A percentile compares a stretch with the other conserved stretches of the same genome.
phyloP scores from a whole-genome alignment of 768 basidiomycete species.

The Trametes punicea region DNA sequence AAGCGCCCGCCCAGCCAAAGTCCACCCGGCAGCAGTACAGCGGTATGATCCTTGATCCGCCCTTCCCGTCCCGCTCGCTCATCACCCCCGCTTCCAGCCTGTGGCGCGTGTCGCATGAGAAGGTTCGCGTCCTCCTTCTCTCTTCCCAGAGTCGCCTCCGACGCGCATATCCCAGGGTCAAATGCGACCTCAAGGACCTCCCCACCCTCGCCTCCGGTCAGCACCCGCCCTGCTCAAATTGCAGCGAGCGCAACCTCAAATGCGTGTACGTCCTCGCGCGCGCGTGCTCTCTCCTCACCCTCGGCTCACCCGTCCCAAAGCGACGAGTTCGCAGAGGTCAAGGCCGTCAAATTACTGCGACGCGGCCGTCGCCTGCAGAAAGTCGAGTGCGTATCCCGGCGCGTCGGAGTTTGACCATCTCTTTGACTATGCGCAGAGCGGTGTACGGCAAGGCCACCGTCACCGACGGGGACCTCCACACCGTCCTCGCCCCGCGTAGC shows the following conservation, averaged over 20 bases:
- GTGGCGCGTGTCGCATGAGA: slow-evolving; percentile 89
- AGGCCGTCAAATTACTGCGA: slow-evolving; percentile 81
- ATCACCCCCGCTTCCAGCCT: slow-evolving; percentile 75
- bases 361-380: slow-evolving; percentile 79
- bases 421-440: slow-evolving; percentile 44
- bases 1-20: slow-evolving; percentile 26
- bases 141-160: background rate
- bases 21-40: slow-evolving; percentile 26
- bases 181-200: slow-evolving; percentile 89
- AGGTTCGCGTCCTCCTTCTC: slow-evolving; percentile 43
- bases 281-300: background rate
- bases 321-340: slow-evolving; percentile 89
- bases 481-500: slow-evolving; percentile 42
- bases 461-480: slow-evolving; percentile 35
- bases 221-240: slow-evolving; percentile 75
- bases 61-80: slow-evolving; percentile 33
- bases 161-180: slow-evolving; percentile 52
- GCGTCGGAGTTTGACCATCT: background rate
- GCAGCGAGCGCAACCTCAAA: slow-evolving; percentile 82
- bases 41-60: slow-evolving; percentile 31
- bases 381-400: slow-evolving; percentile 60
- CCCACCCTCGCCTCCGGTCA: slow-evolving; percentile 44
- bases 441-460: slow-evolving; percentile 71
- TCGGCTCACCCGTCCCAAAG: slow-evolving; percentile 38
- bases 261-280: slow-evolving; percentile 71